These are phyloP conservation scores for Heliosperma pusillum DNA, from an alignment of 148 eudicot genomes.

Conservation along the genomic window DNA sequence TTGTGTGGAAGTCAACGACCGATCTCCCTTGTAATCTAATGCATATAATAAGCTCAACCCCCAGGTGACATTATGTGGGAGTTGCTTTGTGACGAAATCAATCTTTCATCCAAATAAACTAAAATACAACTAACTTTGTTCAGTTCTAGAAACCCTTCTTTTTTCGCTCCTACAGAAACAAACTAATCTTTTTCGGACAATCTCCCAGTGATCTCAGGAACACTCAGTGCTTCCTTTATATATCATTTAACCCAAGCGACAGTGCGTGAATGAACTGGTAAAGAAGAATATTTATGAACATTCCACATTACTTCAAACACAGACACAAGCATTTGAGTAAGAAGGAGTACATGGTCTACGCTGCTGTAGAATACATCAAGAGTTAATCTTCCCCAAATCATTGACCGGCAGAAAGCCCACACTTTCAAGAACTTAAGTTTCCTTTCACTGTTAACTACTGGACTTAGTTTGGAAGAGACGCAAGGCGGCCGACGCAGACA, in stretches of 20 bases:
- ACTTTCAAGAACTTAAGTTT: neutral
- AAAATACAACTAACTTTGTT: neutral
- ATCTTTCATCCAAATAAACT: neutral
- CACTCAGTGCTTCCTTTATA: neutral
- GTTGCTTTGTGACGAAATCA: conserved; percentile 91
- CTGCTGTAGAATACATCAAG: neutral
- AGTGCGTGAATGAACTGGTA: neutral
- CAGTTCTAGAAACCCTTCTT: neutral
- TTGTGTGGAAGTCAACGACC: conserved; percentile 88
- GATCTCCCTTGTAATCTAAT: conserved; percentile 86
- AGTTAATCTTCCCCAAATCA: neutral
- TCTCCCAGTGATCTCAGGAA: neutral
- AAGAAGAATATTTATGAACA: neutral
- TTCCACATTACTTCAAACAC: neutral
- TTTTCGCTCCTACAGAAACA: neutral
- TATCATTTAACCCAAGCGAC: neutral
- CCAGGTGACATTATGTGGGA: conserved; percentile 98
- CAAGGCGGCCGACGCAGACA: no score
- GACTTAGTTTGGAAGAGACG: no score
- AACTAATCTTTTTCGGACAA: neutral
- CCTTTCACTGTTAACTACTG: neutral
- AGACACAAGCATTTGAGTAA: neutral
- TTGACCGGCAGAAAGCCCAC: conserved; percentile 3
- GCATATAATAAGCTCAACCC: conserved; percentile 93
- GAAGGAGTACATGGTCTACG: neutral